Evolutionary conservation across 345 rosid genomes (phyloP).

Genomic region (Pseudoturritis turrita): DNA sequence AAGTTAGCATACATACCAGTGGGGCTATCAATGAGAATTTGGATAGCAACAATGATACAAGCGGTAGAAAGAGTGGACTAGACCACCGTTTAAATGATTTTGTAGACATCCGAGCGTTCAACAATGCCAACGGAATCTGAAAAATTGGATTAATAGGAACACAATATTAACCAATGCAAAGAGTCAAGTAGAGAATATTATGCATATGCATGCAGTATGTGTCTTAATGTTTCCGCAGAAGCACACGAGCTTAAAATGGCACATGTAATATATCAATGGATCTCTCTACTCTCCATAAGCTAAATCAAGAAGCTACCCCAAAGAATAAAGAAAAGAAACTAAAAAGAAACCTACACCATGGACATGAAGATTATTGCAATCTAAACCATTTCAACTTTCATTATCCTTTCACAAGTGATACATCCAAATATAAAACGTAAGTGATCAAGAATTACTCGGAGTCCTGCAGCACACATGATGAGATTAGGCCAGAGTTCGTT

Average conservation of each 20-base stretch:
- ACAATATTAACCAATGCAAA: neutral
- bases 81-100: constrained; percentile 74
- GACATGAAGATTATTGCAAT: too few species aligned
- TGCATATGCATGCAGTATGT: neutral
- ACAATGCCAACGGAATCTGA: constrained; percentile 73
- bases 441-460: constrained; percentile 48
- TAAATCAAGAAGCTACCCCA: too few species aligned
- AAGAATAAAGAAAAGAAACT: too few species aligned
- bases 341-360: too few species aligned
- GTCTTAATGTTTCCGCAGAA: neutral
- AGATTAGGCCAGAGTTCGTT: constrained; percentile 95
- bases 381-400: neutral
- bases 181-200: neutral
- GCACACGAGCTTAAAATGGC: neutral
- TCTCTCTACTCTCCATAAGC: neutral
- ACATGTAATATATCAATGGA: neutral
- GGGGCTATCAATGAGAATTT: constrained; percentile 79
- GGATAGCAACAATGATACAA: constrained; percentile 68
- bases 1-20: constrained; percentile 46
- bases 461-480: constrained; percentile 56
- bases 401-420: neutral
- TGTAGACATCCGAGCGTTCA: constrained; percentile 76
- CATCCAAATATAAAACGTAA: neutral
- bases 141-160: neutral
- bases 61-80: constrained; percentile 49